Evolutionary conservation across 1,284 basidiomycete species (phyloP).

Genomic region (Ustilago lituana): DNA sequence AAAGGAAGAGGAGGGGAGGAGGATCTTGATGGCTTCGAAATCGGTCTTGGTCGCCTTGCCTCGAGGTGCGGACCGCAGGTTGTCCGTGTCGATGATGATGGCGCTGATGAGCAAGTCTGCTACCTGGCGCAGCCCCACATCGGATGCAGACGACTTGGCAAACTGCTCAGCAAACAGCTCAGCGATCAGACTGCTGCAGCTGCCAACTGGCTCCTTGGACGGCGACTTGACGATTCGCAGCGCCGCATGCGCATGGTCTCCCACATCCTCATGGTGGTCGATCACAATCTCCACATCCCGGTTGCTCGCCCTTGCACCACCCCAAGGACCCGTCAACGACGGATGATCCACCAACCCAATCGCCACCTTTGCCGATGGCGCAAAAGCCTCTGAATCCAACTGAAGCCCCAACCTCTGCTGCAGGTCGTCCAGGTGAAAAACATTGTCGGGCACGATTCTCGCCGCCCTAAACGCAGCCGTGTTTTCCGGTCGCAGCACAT

Average conservation of each 20-base stretch:
- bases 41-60: slow-evolving; percentile 56
- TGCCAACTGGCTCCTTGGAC: slow-evolving; percentile 50
- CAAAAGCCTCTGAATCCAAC: slow-evolving; percentile 30
- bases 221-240: slow-evolving; percentile 56
- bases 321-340: slow-evolving; percentile 45
- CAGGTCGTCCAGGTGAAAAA: slow-evolving; percentile 51
- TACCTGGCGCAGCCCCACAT: slow-evolving; percentile 35
- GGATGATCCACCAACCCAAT: slow-evolving; percentile 56
- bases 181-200: slow-evolving; percentile 48
- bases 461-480: slow-evolving; percentile 47
- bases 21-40: slow-evolving; percentile 42
- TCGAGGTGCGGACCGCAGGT: slow-evolving; percentile 43
- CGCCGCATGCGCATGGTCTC: slow-evolving; percentile 71
- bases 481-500: slow-evolving; percentile 87
- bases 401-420: slow-evolving; percentile 25
- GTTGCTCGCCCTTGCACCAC: slow-evolving; percentile 22
- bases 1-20: slow-evolving; percentile 53
- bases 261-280: slow-evolving; percentile 94
- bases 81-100: slow-evolving; percentile 65
- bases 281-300: slow-evolving; percentile 78
- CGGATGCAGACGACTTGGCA: slow-evolving; percentile 12
- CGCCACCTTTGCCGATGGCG: slow-evolving; percentile 26
- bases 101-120: slow-evolving; percentile 68
- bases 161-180: slow-evolving; percentile 42
- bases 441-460: slow-evolving; percentile 18